Conservation (phyloP, 352 stramenopile genomes). For the Pythium pyrilobum region DNA sequence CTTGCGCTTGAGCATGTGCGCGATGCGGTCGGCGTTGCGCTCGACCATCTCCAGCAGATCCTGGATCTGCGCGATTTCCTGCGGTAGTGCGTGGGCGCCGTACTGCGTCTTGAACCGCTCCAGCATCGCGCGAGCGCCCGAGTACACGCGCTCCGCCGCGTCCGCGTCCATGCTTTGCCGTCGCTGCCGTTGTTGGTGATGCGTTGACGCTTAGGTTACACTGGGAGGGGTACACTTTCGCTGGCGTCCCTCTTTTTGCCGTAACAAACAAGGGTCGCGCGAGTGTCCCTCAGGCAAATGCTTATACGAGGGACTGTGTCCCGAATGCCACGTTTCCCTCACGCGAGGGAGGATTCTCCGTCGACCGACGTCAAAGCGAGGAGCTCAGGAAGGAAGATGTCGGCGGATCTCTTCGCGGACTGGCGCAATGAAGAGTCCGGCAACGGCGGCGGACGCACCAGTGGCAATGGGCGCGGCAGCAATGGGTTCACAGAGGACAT, state of each 20-base stretch:
- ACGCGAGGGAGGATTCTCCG: conserved; percentile 10
- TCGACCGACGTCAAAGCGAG: not conserved
- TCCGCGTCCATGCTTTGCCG: not conserved
- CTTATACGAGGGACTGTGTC: no score
- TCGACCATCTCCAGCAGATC: conserved; percentile 62
- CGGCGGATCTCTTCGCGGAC: conserved; percentile 85
- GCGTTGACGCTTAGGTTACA: not conserved
- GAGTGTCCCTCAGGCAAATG: no score
- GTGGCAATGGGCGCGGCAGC: conserved; percentile 7
- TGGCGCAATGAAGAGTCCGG: conserved; percentile 82
- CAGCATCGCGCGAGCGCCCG: conserved; percentile 11
- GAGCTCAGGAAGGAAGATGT: conserved; percentile 38
- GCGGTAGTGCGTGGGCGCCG: conserved; percentile 18
- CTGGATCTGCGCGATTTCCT: conserved; percentile 52
- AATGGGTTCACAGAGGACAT: conserved; percentile 1
- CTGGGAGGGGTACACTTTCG: not conserved
- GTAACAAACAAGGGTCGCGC: no score
- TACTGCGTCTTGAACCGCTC: conserved; percentile 10
- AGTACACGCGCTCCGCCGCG: conserved; percentile 2
- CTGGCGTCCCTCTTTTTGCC: no score
- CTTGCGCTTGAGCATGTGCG: conserved; percentile 31
- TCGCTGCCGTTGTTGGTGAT: not conserved
- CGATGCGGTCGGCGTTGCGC: conserved; percentile 69
- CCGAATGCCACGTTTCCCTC: no score
- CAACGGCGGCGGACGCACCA: conserved; percentile 12